A percentile compares a stretch with the other conserved stretches of the same genome.
Evolutionary conservation across 768 basidiomycete species (phyloP).

Genomic region (Lactifluus pinguis): DNA sequence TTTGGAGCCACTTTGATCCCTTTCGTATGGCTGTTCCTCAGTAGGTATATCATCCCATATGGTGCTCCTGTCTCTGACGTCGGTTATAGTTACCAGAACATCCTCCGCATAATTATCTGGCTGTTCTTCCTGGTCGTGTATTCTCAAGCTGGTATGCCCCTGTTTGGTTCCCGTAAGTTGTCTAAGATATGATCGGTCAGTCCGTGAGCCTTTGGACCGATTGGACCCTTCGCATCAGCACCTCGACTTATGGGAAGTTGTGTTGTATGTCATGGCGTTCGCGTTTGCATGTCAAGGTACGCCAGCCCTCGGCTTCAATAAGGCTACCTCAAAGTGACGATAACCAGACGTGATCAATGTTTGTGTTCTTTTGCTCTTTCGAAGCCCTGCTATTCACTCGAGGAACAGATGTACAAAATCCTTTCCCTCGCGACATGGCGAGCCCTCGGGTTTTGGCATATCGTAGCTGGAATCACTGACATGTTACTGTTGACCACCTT

Average conservation of each 20-base stretch:
- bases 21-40: slow-evolving; percentile 73
- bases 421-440: slow-evolving; percentile 69
- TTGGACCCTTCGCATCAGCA: slow-evolving; percentile 42
- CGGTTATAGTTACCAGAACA: slow-evolving; percentile 65
- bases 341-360: slow-evolving; percentile 50
- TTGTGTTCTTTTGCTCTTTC: slow-evolving; percentile 6
- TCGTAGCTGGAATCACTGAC: slow-evolving; percentile 65
- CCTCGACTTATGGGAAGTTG: slow-evolving; percentile 75
- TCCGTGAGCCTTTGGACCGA: slow-evolving; percentile 69
- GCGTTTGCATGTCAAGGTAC: slow-evolving; percentile 76
- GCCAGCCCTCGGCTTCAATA: slow-evolving; percentile 14
- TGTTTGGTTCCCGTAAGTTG: not conserved
- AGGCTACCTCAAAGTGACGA: not conserved
- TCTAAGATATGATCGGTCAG: slow-evolving; percentile 28
- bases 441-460: slow-evolving; percentile 76
- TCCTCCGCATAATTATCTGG: slow-evolving; percentile 72
- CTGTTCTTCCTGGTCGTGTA: slow-evolving; percentile 70
- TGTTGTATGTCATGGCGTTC: slow-evolving; percentile 70
- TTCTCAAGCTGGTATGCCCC: slow-evolving; percentile 64
- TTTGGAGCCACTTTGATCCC: slow-evolving; percentile 70
- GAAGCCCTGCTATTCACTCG: not conserved
- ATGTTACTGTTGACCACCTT: slow-evolving; percentile 67
- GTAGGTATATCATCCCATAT: slow-evolving; percentile 26
- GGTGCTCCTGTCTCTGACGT: not conserved
- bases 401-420: slow-evolving; percentile 53